Evolutionary conservation across 2,329 filamentous ascomycete species (phyloP), one percentile per base, ranked within the genome.

Genomic region (Aureobasidium vineae): DNA sequence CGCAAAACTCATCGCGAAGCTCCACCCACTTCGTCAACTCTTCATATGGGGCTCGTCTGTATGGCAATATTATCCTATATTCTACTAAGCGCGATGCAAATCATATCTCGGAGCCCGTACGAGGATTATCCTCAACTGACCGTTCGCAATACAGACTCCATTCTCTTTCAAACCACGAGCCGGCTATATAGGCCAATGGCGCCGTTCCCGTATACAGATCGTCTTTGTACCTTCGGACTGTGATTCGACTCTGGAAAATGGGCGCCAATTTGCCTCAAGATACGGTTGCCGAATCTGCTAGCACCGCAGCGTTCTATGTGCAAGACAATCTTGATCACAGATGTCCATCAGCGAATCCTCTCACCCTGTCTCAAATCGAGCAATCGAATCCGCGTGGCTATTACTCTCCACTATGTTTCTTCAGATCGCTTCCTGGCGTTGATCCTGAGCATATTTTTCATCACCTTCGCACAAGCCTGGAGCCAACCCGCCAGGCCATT

Each of bases 341-440:
- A 5, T 1, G 36, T 15, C 36, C 53, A 19, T 5, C 36, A 41
- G 53, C 53, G 21, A 2, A 56, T 16, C 7, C 53, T 26, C 23
- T 56, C 2, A 21, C 13, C 6, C 36, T 56, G 11, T 56, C 53
- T 5, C 53, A 41, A 28, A 5, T 56, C 53, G 53, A 56, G 23
- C 53, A 56, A 10, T 56, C 53, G 36, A 56, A 56, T 41, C 53
- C 36, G 36, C 53, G 53, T 56, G 53, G 53, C 53, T 56, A 11
- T 5, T 19, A 13, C 21, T 10, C 5, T 3, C 19, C 53, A 40
- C n/a, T 56, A 5, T 56, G 7, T 16, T 56, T 56, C 36, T 56
- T 56, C n/a, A 28, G 15, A 16, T 16, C 36, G 23, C 53, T 10
- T 41, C 19, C n/a, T 56, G 31, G n/a, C 16, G 21, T 41, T 23